Evolutionary conservation across 305 asterid species (phyloP).

Genomic region (Fraxinus velutina): DNA sequence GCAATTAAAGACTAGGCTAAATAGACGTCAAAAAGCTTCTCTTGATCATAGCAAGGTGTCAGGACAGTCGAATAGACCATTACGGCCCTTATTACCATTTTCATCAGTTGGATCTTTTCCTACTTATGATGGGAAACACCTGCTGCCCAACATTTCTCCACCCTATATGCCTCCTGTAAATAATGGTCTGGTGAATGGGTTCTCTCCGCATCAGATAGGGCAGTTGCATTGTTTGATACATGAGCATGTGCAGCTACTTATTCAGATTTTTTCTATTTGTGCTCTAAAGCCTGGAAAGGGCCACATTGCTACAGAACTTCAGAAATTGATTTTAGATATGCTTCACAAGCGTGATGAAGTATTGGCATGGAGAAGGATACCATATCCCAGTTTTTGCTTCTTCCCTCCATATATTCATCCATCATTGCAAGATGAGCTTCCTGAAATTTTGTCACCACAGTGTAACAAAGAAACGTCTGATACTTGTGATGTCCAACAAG

Average conservation of each 20-base stretch:
- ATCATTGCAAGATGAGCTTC: constrained; percentile 51
- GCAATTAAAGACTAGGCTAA: constrained; percentile 64
- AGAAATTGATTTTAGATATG: constrained; percentile 62
- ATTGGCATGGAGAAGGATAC: constrained; percentile 53
- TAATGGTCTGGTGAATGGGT: constrained; percentile 59
- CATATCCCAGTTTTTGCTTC: constrained; percentile 78
- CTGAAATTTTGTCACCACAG: constrained; percentile 33
- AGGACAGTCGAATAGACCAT: constrained; percentile 59
- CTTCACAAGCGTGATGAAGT: constrained; percentile 51
- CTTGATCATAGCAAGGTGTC: constrained; percentile 42
- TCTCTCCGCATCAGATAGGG: constrained; percentile 84
- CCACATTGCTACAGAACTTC: constrained; percentile 58
- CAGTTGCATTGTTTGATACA: constrained; percentile 84
- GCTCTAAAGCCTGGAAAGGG: constrained; percentile 74
- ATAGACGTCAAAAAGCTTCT: constrained; percentile 53
- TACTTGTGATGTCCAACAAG: constrained; percentile 27
- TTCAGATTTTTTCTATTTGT: constrained; percentile 78
- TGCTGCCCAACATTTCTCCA: constrained; percentile 34
- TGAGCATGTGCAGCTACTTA: constrained; percentile 87
- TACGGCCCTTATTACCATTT: constrained; percentile 81
- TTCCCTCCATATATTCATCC: constrained; percentile 63
- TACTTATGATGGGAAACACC: constrained; percentile 41
- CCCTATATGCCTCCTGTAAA: constrained; percentile 38
- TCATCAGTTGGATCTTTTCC: constrained; percentile 46
- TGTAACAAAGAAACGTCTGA: constrained; percentile 29